Evolutionary conservation across 2,329 filamentous ascomycete species (phyloP).

Genomic region (Keithomyces neogunnii): DNA sequence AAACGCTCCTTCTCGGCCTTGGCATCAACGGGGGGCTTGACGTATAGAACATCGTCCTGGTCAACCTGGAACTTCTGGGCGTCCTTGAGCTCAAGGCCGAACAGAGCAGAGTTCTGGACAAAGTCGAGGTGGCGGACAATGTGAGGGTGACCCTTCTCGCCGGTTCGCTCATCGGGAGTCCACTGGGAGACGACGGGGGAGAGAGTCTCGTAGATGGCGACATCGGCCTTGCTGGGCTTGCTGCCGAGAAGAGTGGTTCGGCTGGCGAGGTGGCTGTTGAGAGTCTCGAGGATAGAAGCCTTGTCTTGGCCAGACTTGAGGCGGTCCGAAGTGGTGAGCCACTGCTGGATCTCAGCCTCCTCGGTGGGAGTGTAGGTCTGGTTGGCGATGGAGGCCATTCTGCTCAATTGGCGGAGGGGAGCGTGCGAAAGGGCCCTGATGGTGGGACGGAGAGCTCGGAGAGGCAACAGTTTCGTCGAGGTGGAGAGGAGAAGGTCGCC

Average conservation of each 20-base stretch:
- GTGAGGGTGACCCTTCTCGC: conserved; percentile 80
- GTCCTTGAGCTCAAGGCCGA: conserved; percentile 59
- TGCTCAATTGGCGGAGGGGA: conserved; percentile 25
- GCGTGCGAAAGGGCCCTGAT: conserved; percentile 28
- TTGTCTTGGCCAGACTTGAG: conserved; percentile 51
- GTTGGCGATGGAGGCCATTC: conserved; percentile 58
- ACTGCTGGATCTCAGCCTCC: conserved; percentile 81
- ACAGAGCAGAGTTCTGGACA: conserved; percentile 80
- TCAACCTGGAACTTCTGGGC: conserved; percentile 73
- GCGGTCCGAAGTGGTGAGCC: conserved; percentile 70
- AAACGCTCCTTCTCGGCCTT: conserved; percentile 94
- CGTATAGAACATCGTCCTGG: conserved; percentile 70
- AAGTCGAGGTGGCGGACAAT: conserved; percentile 90
- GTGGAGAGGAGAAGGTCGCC: conserved; percentile 3
- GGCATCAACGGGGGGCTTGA: conserved; percentile 80
- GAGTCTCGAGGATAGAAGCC: conserved; percentile 61
- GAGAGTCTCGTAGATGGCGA: conserved; percentile 73
- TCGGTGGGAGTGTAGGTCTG: conserved; percentile 70
- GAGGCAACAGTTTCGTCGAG: conserved; percentile 35
- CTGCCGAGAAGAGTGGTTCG: conserved; percentile 82
- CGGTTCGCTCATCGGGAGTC: conserved; percentile 79
- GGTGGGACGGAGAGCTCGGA: conserved; percentile 26
- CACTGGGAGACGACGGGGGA: conserved; percentile 70
- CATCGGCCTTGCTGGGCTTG: conserved; percentile 83
- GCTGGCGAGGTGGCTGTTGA: conserved; percentile 81